phyloP scores from a whole-genome alignment of 768 basidiomycete genomes.

The Coprinellus micaceus region DNA sequence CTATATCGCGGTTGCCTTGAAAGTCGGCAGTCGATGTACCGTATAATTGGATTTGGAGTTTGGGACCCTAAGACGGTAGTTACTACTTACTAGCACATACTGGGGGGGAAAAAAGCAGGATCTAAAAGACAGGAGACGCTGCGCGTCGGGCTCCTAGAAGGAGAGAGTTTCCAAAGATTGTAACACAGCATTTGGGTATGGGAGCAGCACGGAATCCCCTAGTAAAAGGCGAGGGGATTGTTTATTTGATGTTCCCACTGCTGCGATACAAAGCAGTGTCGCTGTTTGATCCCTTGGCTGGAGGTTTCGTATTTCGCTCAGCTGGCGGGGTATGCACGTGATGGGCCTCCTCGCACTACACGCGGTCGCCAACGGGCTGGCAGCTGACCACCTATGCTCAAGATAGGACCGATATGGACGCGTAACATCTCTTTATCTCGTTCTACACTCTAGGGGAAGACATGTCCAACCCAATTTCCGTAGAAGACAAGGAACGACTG shows the following conservation, averaged over 20 bases:
- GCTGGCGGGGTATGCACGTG: conserved; percentile 33
- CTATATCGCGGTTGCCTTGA: too few relatives aligned
- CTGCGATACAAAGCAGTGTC: conserved; percentile 20
- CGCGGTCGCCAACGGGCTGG: not conserved
- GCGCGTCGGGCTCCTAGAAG: too few relatives aligned
- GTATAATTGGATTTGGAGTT: too few relatives aligned
- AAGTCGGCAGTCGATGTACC: too few relatives aligned
- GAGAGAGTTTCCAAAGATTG: conserved; percentile 42
- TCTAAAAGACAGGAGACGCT: too few relatives aligned
- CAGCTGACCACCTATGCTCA: not conserved
- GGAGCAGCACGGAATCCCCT: conserved; percentile 51
- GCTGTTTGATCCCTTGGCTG: not conserved
- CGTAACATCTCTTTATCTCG: not conserved
- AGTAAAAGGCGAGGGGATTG: conserved; percentile 58
- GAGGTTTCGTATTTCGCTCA: conserved; percentile 38
- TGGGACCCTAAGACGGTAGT: too few relatives aligned
- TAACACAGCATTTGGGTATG: conserved; percentile 36
- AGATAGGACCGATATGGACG: conserved; percentile 9
- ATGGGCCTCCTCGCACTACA: not conserved
- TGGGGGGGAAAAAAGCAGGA: too few relatives aligned
- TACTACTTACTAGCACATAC: too few relatives aligned
- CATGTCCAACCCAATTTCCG: conserved; percentile 27
- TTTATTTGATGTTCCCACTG: conserved; percentile 45
- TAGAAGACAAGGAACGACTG: conserved; percentile 43
- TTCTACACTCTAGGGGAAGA: not conserved